These are phyloP conservation scores for Coemansia furcata DNA, from an alignment of 192 early-diverging fungal genomes.

Conservation along the genomic window DNA sequence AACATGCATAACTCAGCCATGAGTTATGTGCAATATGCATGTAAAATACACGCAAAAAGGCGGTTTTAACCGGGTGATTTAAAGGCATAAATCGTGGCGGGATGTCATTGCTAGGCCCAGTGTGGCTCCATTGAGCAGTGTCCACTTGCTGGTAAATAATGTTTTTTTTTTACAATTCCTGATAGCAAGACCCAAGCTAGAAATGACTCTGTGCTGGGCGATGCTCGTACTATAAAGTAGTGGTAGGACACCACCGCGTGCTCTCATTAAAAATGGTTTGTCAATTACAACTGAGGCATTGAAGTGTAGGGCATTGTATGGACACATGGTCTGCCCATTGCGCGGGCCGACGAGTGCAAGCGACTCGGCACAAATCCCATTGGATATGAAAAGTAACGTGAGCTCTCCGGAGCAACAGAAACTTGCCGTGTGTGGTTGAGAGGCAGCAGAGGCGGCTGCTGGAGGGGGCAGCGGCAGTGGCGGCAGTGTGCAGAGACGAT, in stretches of 20 bases:
- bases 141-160: not conserved
- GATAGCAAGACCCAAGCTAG: not conserved
- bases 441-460: not conserved
- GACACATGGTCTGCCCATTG: not conserved
- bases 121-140: constrained; percentile 9
- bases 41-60: not conserved
- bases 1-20: not conserved
- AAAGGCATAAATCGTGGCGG: not conserved
- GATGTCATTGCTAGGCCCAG: not conserved
- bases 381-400: not conserved
- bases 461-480: not conserved
- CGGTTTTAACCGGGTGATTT: not conserved
- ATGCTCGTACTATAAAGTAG: not conserved
- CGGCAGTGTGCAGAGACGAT: not conserved
- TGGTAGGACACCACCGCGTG: not conserved
- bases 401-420: not conserved
- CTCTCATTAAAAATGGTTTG: not conserved
- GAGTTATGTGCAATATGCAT: not conserved
- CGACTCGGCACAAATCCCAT: not conserved
- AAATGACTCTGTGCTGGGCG: not conserved
- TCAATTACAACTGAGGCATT: not conserved
- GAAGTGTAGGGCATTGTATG: not conserved
- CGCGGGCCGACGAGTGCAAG: not conserved
- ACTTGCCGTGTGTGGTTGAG: not conserved
- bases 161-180: not conserved